phyloP scores from a whole-genome alignment of 225 moss, liverwort and hornwort genomes.

The Takakia lepidozioides region DNA sequence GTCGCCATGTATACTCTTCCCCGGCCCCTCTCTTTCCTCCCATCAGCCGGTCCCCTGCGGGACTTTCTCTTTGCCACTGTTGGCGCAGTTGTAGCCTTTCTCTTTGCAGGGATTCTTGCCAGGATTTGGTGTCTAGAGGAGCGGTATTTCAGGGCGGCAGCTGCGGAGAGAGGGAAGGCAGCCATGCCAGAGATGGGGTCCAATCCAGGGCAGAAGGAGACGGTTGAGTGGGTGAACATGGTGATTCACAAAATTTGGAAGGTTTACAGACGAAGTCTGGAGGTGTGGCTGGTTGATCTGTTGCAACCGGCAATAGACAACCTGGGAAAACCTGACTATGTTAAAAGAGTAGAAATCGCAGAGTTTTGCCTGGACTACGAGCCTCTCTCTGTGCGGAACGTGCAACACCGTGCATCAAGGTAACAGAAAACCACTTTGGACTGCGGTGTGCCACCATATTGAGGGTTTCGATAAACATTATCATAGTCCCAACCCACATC shows the following conservation, averaged over 20 bases:
- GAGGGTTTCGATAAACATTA: too few relatives aligned
- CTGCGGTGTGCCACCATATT: too few relatives aligned
- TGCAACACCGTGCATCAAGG: conserved; percentile 84
- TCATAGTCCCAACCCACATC: too few relatives aligned
- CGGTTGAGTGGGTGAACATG: conserved; percentile 99
- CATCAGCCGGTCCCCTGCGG: conserved; percentile 61
- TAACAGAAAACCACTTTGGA: too few relatives aligned
- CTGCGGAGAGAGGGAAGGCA: conserved; percentile 72
- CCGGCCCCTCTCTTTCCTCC: conserved; percentile 20
- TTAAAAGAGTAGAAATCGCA: conserved; percentile 79
- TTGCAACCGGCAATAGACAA: conserved; percentile 96
- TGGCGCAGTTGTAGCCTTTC: conserved; percentile 65
- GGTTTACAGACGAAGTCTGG: conserved; percentile 81
- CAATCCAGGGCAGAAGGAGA: conserved; percentile 85
- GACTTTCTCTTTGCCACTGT: conserved; percentile 77
- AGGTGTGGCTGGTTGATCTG: conserved; percentile 72
- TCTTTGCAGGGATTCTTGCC: conserved; percentile 68
- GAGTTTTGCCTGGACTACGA: conserved; percentile 89
- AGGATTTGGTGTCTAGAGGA: conserved; percentile 77
- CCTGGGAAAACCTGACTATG: conserved; percentile 78
- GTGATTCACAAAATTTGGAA: conserved; percentile 96
- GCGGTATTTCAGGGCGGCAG: conserved; percentile 59
- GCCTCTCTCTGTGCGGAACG: conserved; percentile 81
- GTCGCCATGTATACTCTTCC: conserved; percentile 22
- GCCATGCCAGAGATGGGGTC: conserved; percentile 86